Evolutionary conservation across 1,284 basidiomycete genomes (phyloP).

Genomic region (Spongiforma sp.): DNA sequence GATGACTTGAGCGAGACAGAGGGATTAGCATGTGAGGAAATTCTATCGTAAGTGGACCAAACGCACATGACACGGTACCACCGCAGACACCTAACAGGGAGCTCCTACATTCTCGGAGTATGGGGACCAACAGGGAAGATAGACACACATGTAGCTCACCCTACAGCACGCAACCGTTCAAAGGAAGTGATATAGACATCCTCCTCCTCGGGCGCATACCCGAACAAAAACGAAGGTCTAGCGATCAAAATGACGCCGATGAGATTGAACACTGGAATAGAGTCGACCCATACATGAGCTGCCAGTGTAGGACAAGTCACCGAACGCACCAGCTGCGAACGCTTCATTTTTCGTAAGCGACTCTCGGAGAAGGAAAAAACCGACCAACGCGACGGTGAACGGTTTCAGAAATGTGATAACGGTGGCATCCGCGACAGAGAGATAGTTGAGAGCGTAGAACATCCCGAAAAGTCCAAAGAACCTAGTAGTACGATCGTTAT

Average conservation of each 20-base stretch:
- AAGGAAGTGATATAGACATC: slow-evolving; percentile 38
- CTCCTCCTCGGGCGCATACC: slow-evolving; percentile 25
- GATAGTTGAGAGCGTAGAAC: slow-evolving; percentile 73
- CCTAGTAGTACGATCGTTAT: slow-evolving; percentile 36
- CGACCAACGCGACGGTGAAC: slow-evolving; percentile 70
- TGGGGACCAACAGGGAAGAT: neutral
- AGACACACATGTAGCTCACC: slow-evolving; percentile 43
- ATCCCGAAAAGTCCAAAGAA: slow-evolving; percentile 67
- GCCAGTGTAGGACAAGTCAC: neutral
- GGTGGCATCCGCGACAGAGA: slow-evolving; percentile 77
- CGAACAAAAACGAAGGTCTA: slow-evolving; percentile 54
- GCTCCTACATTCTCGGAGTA: slow-evolving; percentile 40
- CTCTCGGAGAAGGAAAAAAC: slow-evolving; percentile 72
- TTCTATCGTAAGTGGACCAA: slow-evolving; percentile 30
- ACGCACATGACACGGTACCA: slow-evolving; percentile 52
- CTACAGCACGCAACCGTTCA: slow-evolving; percentile 56
- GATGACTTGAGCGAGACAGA: slow-evolving; percentile 44
- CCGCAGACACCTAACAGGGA: slow-evolving; percentile 66
- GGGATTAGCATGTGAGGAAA: slow-evolving; percentile 25
- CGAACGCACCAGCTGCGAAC: slow-evolving; percentile 61
- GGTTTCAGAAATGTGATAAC: slow-evolving; percentile 81
- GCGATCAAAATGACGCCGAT: slow-evolving; percentile 69
- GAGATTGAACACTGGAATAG: slow-evolving; percentile 52
- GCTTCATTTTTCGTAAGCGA: slow-evolving; percentile 61
- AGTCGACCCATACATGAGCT: slow-evolving; percentile 24